Evolutionary conservation across 495 filamentous ascomycete species (phyloP).

Genomic region (Annulohypoxylon maeteangense): DNA sequence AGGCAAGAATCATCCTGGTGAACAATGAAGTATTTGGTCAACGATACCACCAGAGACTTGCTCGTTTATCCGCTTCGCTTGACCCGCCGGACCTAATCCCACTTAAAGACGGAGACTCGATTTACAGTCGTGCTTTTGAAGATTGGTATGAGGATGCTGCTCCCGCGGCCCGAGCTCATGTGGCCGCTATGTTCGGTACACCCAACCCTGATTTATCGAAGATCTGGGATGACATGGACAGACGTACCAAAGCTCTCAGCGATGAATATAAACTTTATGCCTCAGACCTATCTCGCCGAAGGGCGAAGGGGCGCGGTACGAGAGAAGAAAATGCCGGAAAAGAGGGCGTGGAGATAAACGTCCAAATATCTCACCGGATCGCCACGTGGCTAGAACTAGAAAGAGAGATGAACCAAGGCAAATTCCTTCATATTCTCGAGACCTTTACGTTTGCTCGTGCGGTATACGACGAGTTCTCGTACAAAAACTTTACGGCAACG

Average conservation of each 20-base stretch:
- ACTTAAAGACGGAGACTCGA: background rate
- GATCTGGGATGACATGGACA: background rate
- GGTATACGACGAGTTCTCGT: conserved; percentile 76
- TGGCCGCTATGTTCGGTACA: conserved; percentile 26
- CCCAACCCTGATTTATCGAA: background rate
- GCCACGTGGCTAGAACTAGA: background rate
- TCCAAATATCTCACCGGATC: background rate
- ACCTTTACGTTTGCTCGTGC: conserved; percentile 70
- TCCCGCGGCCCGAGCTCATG: conserved; percentile 49
- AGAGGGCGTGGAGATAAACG: background rate
- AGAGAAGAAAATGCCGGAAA: background rate
- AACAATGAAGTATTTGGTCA: conserved; percentile 56
- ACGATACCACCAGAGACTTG: conserved; percentile 51
- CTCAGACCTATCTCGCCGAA: background rate
- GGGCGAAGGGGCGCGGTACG: background rate
- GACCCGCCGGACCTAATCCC: conserved; percentile 53
- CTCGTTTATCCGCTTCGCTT: conserved; percentile 58
- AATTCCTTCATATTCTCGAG: conserved; percentile 56
- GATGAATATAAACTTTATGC: background rate
- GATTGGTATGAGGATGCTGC: conserved; percentile 63
- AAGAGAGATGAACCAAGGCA: background rate
- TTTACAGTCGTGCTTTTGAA: conserved; percentile 57
- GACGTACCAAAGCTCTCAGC: background rate
- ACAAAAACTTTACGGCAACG: conserved; percentile 53
- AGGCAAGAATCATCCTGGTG: conserved; percentile 68